Percentiles rank a stretch among this genome's conserved stretches.
Evolutionary conservation across 2,329 filamentous ascomycete genomes (phyloP).

Genomic region (Ilyonectria robusta): DNA sequence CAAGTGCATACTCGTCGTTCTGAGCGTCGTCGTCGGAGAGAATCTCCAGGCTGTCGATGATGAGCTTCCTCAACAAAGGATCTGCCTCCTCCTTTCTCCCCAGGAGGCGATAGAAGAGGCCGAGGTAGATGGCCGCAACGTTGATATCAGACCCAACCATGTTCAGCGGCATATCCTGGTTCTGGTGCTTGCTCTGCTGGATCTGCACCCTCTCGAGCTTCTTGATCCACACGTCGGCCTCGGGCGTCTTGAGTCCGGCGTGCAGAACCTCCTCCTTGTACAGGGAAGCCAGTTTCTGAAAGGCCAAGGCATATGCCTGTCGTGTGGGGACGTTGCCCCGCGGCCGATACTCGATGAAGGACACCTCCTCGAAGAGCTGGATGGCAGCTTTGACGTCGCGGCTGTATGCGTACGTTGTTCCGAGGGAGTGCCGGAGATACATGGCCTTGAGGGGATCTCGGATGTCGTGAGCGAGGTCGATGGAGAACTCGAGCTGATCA

Average conservation of each 20-base stretch:
- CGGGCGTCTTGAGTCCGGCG: slow-evolving; percentile 44
- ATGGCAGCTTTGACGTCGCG: slow-evolving; percentile 54
- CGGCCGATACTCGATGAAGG: slow-evolving; percentile 55
- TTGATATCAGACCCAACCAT: slow-evolving; percentile 60
- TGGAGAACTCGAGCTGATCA: slow-evolving; percentile 50
- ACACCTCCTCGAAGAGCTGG: slow-evolving; percentile 54
- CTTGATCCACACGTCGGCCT: slow-evolving; percentile 51
- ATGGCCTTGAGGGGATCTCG: slow-evolving; percentile 55
- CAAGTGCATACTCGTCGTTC: slow-evolving; percentile 59
- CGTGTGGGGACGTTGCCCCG: slow-evolving; percentile 57
- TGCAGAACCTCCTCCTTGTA: slow-evolving; percentile 55
- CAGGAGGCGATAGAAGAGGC: slow-evolving; percentile 54
- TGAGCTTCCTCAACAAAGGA: slow-evolving; percentile 50
- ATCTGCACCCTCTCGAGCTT: slow-evolving; percentile 54
- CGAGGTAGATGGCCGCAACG: slow-evolving; percentile 57
- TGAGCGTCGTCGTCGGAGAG: slow-evolving; percentile 58
- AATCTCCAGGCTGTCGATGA: slow-evolving; percentile 56
- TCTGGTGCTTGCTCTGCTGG: slow-evolving; percentile 56
- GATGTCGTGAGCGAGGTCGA: slow-evolving; percentile 50
- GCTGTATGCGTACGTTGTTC: slow-evolving; percentile 53
- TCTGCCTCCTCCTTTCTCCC: slow-evolving; percentile 47
- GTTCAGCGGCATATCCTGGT: slow-evolving; percentile 56
- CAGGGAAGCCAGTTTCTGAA: slow-evolving; percentile 56
- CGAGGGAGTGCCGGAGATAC: slow-evolving; percentile 56
- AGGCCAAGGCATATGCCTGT: slow-evolving; percentile 57